Evolutionary conservation across 2,329 filamentous ascomycete species (phyloP).

Genomic region (Fusarium nelsonii): DNA sequence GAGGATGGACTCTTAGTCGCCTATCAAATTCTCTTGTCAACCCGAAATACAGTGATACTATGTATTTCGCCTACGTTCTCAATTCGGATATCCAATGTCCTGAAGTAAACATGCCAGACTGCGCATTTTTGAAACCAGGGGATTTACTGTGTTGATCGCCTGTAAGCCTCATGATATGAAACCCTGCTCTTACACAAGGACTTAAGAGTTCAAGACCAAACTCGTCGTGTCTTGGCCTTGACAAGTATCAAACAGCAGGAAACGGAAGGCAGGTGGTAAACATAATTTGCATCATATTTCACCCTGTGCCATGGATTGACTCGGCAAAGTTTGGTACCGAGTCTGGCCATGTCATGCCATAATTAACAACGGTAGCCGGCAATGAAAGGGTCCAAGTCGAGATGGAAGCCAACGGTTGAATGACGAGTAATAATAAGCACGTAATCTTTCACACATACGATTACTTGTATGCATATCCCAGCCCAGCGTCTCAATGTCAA

Average conservation of each 20-base stretch:
- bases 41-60: background rate
- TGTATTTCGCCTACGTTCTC: background rate
- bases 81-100: background rate
- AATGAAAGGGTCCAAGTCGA: background rate
- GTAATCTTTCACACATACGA: background rate
- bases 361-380: background rate
- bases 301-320: background rate
- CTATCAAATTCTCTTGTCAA: background rate
- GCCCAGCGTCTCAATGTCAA: conserved; percentile 3
- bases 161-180: conserved; percentile 3
- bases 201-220: background rate
- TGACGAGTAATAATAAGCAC: conserved; percentile 1
- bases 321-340: conserved; percentile 15
- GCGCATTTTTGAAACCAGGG: conserved; percentile 73
- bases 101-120: conserved; percentile 43
- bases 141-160: background rate
- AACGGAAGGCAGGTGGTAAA: background rate
- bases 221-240: background rate
- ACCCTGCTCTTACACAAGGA: conserved; percentile 8
- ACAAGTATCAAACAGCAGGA: background rate
- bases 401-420: background rate
- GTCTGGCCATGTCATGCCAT: background rate
- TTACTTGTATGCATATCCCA: background rate
- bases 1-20: background rate
- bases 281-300: background rate